Percentiles rank a stretch among this genome's conserved stretches.
These are phyloP conservation scores for Mycena galericulata DNA, from an alignment of 768 basidiomycete genomes.

Conservation along the genomic window DNA sequence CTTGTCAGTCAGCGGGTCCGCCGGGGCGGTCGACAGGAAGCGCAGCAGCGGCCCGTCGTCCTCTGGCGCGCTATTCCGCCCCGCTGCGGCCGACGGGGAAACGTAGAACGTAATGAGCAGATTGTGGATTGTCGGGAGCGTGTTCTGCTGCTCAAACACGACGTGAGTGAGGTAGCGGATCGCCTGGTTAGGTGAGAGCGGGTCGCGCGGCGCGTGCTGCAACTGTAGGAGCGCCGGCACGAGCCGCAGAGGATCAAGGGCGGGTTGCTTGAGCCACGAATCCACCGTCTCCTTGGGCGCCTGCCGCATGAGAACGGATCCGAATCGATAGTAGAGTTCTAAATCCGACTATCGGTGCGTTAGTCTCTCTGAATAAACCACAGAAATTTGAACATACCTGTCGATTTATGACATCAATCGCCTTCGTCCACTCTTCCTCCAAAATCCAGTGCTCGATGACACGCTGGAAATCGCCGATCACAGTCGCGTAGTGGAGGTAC, in stretches of 20 bases:
- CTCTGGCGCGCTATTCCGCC: slow-evolving; percentile 35
- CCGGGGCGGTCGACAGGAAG: slow-evolving; percentile 86
- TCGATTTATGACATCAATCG: slow-evolving; percentile 89
- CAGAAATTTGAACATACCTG: slow-evolving; percentile 65
- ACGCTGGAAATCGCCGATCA: slow-evolving; percentile 83
- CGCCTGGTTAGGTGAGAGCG: slow-evolving; percentile 84
- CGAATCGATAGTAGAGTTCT: slow-evolving; percentile 94
- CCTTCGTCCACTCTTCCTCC: slow-evolving; percentile 93
- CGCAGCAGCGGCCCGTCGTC: slow-evolving; percentile 85
- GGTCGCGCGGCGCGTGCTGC: slow-evolving; percentile 79
- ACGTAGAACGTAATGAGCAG: slow-evolving; percentile 91
- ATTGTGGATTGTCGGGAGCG: slow-evolving; percentile 92
- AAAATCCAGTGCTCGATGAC: slow-evolving; percentile 94
- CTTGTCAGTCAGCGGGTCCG: slow-evolving; percentile 83
- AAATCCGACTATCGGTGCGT: slow-evolving; percentile 70
- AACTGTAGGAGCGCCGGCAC: slow-evolving; percentile 90
- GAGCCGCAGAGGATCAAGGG: slow-evolving; percentile 85
- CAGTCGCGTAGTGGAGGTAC: slow-evolving; percentile 88
- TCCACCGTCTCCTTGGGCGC: slow-evolving; percentile 92
- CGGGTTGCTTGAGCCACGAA: slow-evolving; percentile 87
- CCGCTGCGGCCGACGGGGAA: slow-evolving; percentile 53
- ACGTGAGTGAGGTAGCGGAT: slow-evolving; percentile 90
- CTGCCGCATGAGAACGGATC: slow-evolving; percentile 87
- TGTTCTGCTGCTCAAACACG: slow-evolving; percentile 84
- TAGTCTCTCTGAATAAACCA: slow-evolving; percentile 9